A percentile compares a stretch with the other conserved stretches of the same genome.
Evolutionary conservation across 345 rosid species (phyloP).

Genomic region (Carallia brachiata): DNA sequence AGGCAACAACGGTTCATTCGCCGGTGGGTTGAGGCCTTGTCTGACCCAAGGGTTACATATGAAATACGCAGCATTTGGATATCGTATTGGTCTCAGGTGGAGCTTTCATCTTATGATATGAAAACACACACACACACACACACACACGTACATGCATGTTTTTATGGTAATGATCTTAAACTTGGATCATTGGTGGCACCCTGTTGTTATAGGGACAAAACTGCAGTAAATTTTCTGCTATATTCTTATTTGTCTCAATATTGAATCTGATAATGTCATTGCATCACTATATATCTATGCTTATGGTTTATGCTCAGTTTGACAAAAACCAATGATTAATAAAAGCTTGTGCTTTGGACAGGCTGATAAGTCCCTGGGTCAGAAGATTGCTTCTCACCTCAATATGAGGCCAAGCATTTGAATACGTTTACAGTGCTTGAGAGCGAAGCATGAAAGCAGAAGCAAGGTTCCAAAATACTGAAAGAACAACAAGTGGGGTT

Average conservation of each 20-base stretch:
- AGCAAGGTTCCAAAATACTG: not conserved
- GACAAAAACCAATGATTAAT: not conserved
- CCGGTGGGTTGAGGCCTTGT: constrained; percentile 21
- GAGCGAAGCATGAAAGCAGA: not conserved
- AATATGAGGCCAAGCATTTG: constrained; percentile 28
- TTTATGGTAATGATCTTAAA: too few relatives aligned
- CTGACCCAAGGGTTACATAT: constrained; percentile 26
- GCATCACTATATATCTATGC: not conserved
- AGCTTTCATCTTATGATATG: not conserved
- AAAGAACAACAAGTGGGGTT: not conserved
- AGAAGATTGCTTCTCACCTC: constrained; percentile 28
- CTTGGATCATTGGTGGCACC: too few relatives aligned
- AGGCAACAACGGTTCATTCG: constrained; percentile 31
- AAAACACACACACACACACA: not conserved
- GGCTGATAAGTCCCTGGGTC: constrained; percentile 26
- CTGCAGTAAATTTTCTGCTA: too few relatives aligned
- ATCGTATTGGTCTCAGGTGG: constrained; percentile 31
- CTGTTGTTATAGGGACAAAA: too few relatives aligned
- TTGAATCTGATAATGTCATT: too few relatives aligned
- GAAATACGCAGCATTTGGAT: constrained; percentile 33
- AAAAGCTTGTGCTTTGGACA: not conserved
- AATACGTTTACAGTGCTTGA: not conserved
- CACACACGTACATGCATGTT: too few relatives aligned
- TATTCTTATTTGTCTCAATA: too few relatives aligned
- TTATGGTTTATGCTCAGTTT: not conserved